Evolutionary conservation across 495 filamentous ascomycete species (phyloP).

Genomic region (Penicillium salamii): DNA sequence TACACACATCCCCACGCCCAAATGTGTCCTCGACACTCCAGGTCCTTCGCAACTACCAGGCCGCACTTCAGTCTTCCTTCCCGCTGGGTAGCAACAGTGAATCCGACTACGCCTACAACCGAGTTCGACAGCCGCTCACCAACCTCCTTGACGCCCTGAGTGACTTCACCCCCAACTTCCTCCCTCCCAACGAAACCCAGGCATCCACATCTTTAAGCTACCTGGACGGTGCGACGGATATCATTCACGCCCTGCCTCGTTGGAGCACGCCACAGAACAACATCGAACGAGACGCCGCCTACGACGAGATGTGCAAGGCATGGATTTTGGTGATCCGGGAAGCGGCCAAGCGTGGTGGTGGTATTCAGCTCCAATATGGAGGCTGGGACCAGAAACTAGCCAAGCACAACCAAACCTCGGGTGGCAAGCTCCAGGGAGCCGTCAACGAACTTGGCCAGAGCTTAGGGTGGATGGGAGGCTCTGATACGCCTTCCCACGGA

Average conservation of each 20-base stretch:
- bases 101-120: conserved; percentile 93
- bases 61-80: conserved; percentile 71
- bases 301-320: conserved; percentile 90
- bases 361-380: conserved; percentile 85
- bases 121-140: conserved; percentile 76
- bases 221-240: conserved; percentile 82
- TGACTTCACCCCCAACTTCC: conserved; percentile 93
- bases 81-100: conserved; percentile 78
- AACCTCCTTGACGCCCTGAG: conserved; percentile 83
- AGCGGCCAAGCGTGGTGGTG: conserved; percentile 85
- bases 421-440: conserved; percentile 77
- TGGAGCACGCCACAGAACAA: conserved; percentile 85
- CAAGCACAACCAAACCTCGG: conserved; percentile 85
- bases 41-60: conserved; percentile 79
- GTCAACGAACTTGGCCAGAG: conserved; percentile 70
- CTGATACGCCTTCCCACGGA: conserved; percentile 44
- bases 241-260: conserved; percentile 83
- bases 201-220: conserved; percentile 74
- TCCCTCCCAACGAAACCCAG: conserved; percentile 86
- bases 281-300: conserved; percentile 87
- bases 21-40: conserved; percentile 74
- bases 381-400: conserved; percentile 88
- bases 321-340: conserved; percentile 93
- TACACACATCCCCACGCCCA: conserved; percentile 80
- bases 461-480: conserved; percentile 72